Percentiles rank a stretch among this genome's conserved stretches.
These are phyloP conservation scores for Syzygium grande DNA, from an alignment of 345 rosid species.

Conservation along the genomic window DNA sequence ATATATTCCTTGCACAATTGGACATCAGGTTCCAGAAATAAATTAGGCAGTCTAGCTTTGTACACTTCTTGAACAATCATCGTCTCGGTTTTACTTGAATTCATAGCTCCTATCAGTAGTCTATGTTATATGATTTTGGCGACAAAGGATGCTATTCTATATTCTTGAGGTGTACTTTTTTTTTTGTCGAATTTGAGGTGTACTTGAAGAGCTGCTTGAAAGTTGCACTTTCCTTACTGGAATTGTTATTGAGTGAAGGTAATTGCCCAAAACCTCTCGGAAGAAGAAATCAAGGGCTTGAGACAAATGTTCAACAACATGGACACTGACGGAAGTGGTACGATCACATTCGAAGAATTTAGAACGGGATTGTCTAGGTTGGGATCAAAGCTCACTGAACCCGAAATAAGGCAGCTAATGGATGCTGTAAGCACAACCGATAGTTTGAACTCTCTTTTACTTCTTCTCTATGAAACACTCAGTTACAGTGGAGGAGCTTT, in stretches of 20 bases:
- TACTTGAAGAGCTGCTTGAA: background rate
- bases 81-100: background rate
- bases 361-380: slow-evolving; percentile 55
- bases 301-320: slow-evolving; percentile 78
- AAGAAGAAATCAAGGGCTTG: slow-evolving; percentile 83
- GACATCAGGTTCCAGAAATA: background rate
- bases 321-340: slow-evolving; percentile 82
- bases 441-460: background rate
- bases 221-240: background rate
- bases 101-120: background rate
- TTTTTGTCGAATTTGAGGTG: background rate
- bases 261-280: slow-evolving; percentile 70
- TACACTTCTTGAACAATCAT: background rate
- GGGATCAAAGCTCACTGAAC: slow-evolving; percentile 73
- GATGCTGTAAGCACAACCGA: slow-evolving; percentile 62
- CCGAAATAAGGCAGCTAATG: slow-evolving; percentile 79
- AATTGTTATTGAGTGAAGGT: slow-evolving; percentile 22
- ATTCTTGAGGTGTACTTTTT: background rate
- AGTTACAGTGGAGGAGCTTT: background rate
- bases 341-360: slow-evolving; percentile 80
- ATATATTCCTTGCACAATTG: background rate
- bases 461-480: background rate
- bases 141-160: background rate
- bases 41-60: background rate
- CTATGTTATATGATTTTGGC: background rate